Base-by-base conservation (phyloP, 352 stramenopile species). In the Phytopythium kandeliae region DNA sequence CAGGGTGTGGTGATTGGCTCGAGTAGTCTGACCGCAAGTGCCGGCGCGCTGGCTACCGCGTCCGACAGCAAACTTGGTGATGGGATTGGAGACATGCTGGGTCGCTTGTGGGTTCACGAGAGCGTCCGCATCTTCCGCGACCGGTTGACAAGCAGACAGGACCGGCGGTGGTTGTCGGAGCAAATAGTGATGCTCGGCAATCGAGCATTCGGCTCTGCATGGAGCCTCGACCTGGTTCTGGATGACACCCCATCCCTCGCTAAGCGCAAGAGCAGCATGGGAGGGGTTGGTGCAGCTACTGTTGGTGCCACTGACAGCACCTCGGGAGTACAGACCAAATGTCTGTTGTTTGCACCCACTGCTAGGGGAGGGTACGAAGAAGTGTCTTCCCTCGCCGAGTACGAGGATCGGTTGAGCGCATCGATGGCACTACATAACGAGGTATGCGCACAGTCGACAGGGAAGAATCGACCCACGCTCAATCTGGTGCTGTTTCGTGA, bases 101-200 rank as follows among this genome's bases (percentile, higher is more conserved):
- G 69, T 0, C 74, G 68, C 21, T 66, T 98, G 6, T 98, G 92
- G 86, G 74, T 86, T 21, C 90, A 98, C 50, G 93, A 98, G 55
- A 79, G 63, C 30, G 78, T 91, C 53, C 70, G 93, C 2, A 91
- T 98, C 3, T 98, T 98, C 49, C 86, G 94, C 17, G 92, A 98
- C 56, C 89, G 92, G 9, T 58, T 98, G 3, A 82, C 92, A 34
- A 88, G 89, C 16, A 69, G 67, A 4, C 53, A 50, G 3, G 92
- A 98, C 49, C 85, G 95, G 55, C 47, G 58, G 24, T 97, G 87
- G 84, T 87, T 98, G 51, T 89, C 85, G 0, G 69, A 93, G 22
- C 69, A 92, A 26, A 68, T 96, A 1, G 61, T 96, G 3, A 47
- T 69, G 33, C 60, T 96, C 11, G 60, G 76, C 2, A 88, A 87